These are phyloP conservation scores for Geotrichum bryndzae DNA, from an alignment of 1,139 yeast genomes.

Conservation along the genomic window DNA sequence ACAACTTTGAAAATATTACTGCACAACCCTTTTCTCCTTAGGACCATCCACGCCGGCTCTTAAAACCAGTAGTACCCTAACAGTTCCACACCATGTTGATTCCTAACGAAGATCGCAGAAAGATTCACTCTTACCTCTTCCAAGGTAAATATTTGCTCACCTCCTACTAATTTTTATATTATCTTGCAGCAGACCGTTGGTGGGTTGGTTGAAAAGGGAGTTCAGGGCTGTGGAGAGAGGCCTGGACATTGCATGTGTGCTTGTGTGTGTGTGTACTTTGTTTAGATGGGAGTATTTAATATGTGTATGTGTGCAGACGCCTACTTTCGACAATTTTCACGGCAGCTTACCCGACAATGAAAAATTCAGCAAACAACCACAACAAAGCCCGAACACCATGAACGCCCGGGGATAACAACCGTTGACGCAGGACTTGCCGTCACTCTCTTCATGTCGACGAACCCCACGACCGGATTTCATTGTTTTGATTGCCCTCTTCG, in stretches of 20 bases:
- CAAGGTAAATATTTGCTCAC: slow-evolving; percentile 64
- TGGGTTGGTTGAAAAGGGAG: background rate
- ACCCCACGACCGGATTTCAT: no score
- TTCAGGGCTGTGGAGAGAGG: background rate
- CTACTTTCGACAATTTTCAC: background rate
- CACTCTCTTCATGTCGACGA: no score
- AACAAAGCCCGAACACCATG: no score
- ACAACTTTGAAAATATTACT: background rate
- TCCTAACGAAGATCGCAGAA: slow-evolving; percentile 99
- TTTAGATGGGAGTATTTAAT: no score
- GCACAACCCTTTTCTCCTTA: background rate
- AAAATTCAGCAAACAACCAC: background rate
- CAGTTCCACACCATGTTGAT: slow-evolving; percentile 60
- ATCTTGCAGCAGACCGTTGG: background rate
- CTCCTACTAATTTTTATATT: background rate
- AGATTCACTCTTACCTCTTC: slow-evolving; percentile 98
- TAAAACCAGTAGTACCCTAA: background rate
- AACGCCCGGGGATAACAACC: no score
- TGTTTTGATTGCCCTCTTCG: no score
- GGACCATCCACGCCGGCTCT: background rate
- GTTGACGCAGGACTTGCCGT: no score
- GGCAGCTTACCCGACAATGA: background rate
- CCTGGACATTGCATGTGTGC: background rate
- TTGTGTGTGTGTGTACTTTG: background rate
- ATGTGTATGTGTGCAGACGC: background rate